Percentiles rank a stretch among this genome's conserved stretches.
phyloP scores from a whole-genome alignment of 306 rosid genomes.

The Coriaria nepalensis region DNA sequence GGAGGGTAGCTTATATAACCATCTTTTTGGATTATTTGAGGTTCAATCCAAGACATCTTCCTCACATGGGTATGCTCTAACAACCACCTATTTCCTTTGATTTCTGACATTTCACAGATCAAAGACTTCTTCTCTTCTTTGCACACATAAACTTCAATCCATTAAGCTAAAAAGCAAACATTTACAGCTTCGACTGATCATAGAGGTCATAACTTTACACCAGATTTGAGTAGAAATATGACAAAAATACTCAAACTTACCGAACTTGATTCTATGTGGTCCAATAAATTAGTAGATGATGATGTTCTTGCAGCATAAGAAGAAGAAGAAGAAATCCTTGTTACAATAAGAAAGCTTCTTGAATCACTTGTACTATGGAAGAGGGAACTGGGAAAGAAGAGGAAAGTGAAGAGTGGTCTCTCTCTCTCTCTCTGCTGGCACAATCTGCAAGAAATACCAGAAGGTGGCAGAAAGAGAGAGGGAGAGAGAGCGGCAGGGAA shows the following conservation, averaged over 20 bases:
- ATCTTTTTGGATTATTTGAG: constrained; percentile 52
- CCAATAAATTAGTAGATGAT: constrained; percentile 3
- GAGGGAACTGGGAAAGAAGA: constrained; percentile 8
- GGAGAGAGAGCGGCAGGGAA: constrained; percentile 5
- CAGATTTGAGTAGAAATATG: constrained; percentile 11
- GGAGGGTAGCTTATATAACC: constrained; percentile 60
- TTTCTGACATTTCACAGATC: constrained; percentile 38
- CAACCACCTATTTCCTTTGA: constrained; percentile 26
- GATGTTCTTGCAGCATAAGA: constrained; percentile 13
- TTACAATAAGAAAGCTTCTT: too few relatives aligned
- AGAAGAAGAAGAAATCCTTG: constrained; percentile 3
- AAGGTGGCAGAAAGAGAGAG: constrained; percentile 18
- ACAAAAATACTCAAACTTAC: constrained; percentile 27
- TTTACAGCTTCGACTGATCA: constrained; percentile 4
- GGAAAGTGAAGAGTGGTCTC: constrained; percentile 25
- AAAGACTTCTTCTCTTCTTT: constrained; percentile 4
- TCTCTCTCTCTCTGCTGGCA: constrained; percentile 1
- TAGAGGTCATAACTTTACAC: constrained; percentile 7
- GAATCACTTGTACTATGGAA: background rate
- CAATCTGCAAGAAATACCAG: constrained; percentile 13
- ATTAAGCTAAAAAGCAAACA: constrained; percentile 11
- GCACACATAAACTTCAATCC: constrained; percentile 14
- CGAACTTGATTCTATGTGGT: constrained; percentile 25
- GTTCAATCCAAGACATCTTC: constrained; percentile 61
- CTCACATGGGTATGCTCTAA: constrained; percentile 44